Base-by-base conservation (phyloP, 495 filamentous ascomycete genomes). In the Aspergillus ostianus region DNA sequence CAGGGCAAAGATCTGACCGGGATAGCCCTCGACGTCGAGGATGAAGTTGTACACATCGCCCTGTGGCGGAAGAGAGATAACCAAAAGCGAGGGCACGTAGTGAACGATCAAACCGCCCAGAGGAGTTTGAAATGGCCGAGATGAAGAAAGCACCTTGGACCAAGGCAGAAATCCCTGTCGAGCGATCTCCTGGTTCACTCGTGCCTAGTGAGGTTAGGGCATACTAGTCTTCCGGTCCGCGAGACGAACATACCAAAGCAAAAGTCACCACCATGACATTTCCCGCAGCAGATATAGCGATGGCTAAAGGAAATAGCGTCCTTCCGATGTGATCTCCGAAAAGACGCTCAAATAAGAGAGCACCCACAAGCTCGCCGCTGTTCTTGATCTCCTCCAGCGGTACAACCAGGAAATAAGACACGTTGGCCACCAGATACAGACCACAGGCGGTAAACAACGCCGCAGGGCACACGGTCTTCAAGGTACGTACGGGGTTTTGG, bases 191-290 rank as follows among this genome's bases (percentile, higher is more conserved):
- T 88, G 84, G 62, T 88, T 89, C 20, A 89, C 70, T 4, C 87
- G 84, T 7, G 88, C 82, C 87, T 90, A 18, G 1, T 1, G 9
- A 1, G 6, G 60, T 29, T 17, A 41, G 30, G 51, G 56, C 30
- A 23, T 2, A 1, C 52, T 13, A 18, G 10, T 6, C 13, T n/a
- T n/a, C 15, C 51, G n/a, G 10, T 12, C 6, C 10, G 21, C 26
- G n/a, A 9, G 44, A 9, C 18, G 13, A 53, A 67, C 73, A 51
- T 74, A 87, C 85, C 61, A 84, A 59, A 8, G 82, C 73, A 68
- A 88, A 91, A 8, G 87, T 88, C 7, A 90, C 87, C 1, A 90
- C 87, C 86, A 92, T 90, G 2, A 91, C 86, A 67, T 91, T 91
- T 0, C 89, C 89, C 0, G 80, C 83, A 0, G 85, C 88, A 0